Evolutionary conservation across 2,329 filamentous ascomycete genomes (phyloP).

Genomic region (Verruconis gallopava): DNA sequence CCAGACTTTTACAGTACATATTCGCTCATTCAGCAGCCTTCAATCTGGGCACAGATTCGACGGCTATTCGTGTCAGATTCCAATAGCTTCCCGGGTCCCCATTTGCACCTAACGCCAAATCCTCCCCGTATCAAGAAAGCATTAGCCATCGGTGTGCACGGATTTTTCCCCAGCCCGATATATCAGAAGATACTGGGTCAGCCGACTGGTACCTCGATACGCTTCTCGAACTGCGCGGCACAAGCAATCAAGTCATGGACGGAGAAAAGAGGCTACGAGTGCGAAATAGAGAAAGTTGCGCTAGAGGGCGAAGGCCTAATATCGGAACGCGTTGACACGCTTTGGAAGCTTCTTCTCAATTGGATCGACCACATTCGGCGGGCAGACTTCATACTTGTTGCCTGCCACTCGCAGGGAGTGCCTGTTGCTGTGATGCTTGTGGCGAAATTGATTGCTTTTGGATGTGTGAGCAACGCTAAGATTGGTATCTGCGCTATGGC

Average conservation of each 20-base stretch:
- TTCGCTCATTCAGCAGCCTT: slow-evolving; percentile 30
- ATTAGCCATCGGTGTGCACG: slow-evolving; percentile 86
- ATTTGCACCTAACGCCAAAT: slow-evolving; percentile 59
- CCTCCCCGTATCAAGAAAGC: slow-evolving; percentile 68
- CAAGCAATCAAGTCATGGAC: slow-evolving; percentile 76
- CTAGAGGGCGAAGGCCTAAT: slow-evolving; percentile 93
- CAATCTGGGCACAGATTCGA: slow-evolving; percentile 31
- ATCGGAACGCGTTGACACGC: slow-evolving; percentile 71
- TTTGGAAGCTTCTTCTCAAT: slow-evolving; percentile 90
- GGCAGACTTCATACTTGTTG: slow-evolving; percentile 83
- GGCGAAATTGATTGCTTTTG: slow-evolving; percentile 82
- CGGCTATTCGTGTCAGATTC: slow-evolving; percentile 32
- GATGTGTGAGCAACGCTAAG: slow-evolving; percentile 61
- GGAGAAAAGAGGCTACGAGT: slow-evolving; percentile 50
- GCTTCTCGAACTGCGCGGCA: slow-evolving; percentile 79
- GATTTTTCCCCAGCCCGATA: slow-evolving; percentile 77
- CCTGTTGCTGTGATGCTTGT: slow-evolving; percentile 87
- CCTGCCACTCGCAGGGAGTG: slow-evolving; percentile 90
- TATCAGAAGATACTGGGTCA: slow-evolving; percentile 87
- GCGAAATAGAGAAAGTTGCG: slow-evolving; percentile 86
- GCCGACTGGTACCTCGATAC: slow-evolving; percentile 86
- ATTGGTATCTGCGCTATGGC: slow-evolving; percentile 84
- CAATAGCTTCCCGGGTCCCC: slow-evolving; percentile 44
- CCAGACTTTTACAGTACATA: slow-evolving; percentile 61
- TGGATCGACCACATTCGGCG: slow-evolving; percentile 83